Base-by-base conservation (phyloP, 129 eudicot genomes). In the Arctium lappa region DNA sequence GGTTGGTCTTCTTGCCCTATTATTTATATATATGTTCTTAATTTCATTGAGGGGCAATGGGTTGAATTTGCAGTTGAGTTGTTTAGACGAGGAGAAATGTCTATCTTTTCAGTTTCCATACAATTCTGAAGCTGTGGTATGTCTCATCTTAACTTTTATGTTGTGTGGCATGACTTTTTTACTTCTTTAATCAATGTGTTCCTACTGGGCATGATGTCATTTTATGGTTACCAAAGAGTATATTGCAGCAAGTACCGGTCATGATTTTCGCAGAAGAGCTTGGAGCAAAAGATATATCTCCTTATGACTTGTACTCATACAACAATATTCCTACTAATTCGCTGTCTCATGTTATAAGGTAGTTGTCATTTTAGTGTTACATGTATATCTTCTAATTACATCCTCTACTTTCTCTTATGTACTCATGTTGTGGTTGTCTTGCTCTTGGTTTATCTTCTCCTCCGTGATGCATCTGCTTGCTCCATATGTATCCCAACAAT, bases 271-370 rank as follows among this genome's bases (percentile, higher is more conserved):
- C 95, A 78, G 95, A 90, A 84, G 94, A 91, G 79, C 81, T 87
- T 72, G 94, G 97, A 72, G 89, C 92, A 32, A 95, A 85, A 88
- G 92, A 91, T 72, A 90, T 75, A 88, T 87, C 97, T n/a, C 83
- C 88, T 33, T 95, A 95, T 87, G 92, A 90, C 86, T 85, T 88
- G 33, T 88, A 83, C 80, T 73, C 90, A 69, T 93, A 91, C 89
- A 86, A 75, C 80, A 89, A 79, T 65, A 60, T 85, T 85, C 97
- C 90, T 74, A 69, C 86, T n/a, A 81, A 89, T 84, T 88, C 88
- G 33, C 69, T 88, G 78, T 86, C 97, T 86, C 91, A 87, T 82
- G 86, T 91, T 83, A 80, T 88, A 27, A 77, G 98, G 99, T 95
- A 75, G 89, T 92, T 89, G 69, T 81, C 33, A 10, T 80, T 48